These are phyloP conservation scores for Candida labiduridarum DNA, from an alignment of 1,139 yeast species.

Conservation along the genomic window DNA sequence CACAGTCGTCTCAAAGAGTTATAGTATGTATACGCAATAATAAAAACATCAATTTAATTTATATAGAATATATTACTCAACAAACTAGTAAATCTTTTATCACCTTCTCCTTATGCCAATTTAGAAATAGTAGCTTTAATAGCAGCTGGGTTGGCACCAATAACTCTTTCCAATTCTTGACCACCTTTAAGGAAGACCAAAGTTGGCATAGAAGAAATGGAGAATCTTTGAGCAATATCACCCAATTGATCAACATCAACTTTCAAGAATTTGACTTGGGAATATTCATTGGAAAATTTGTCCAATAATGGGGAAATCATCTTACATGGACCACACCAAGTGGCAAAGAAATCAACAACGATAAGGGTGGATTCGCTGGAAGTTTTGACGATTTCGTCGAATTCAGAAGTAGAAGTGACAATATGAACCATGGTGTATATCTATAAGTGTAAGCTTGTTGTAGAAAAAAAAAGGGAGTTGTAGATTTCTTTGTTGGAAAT, in stretches of 20 bases:
- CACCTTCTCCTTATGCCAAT: slow-evolving; percentile 41
- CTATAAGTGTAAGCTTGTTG: neutral
- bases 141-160: slow-evolving; percentile 87
- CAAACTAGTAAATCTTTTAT: too few relatives aligned
- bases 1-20: too few relatives aligned
- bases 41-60: neutral
- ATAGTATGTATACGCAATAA: too few relatives aligned
- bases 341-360: slow-evolving; percentile 80
- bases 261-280: slow-evolving; percentile 71
- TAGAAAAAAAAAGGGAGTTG: neutral
- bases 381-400: slow-evolving; percentile 24
- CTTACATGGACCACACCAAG: slow-evolving; percentile 95
- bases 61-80: neutral
- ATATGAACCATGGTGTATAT: slow-evolving; percentile 38
- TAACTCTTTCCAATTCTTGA: slow-evolving; percentile 66
- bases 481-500: neutral
- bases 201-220: slow-evolving; percentile 89
- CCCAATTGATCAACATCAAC: slow-evolving; percentile 82
- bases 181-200: slow-evolving; percentile 78
- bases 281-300: slow-evolving; percentile 51
- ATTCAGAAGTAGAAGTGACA: slow-evolving; percentile 57
- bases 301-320: slow-evolving; percentile 80
- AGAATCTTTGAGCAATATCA: slow-evolving; percentile 72
- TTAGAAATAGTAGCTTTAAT: slow-evolving; percentile 69
- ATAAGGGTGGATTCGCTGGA: neutral